Percentiles rank a stretch among this genome's conserved stretches.
Conservation (phyloP, 768 basidiomycete species). For the Leccinum aurantiacum region DNA sequence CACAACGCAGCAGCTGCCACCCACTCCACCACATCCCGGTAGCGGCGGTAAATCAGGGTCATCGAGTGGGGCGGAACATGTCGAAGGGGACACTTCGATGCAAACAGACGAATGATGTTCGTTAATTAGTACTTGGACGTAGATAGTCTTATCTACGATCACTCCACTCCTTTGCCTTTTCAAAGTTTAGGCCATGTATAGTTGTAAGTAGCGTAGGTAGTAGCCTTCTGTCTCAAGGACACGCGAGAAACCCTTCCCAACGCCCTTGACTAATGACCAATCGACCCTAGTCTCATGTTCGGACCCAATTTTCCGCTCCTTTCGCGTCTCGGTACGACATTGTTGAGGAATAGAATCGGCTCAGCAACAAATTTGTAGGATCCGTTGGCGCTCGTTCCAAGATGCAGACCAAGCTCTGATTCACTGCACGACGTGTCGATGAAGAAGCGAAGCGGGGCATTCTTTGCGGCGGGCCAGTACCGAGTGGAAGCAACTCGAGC, state of each 20-base stretch:
- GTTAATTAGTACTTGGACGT: neutral
- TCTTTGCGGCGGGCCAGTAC: too few relatives aligned
- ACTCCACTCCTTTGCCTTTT: neutral
- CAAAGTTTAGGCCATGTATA: neutral
- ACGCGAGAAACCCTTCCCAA: neutral
- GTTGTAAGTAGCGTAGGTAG: neutral
- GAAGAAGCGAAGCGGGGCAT: neutral
- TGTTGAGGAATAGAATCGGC: neutral
- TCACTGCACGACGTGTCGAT: neutral
- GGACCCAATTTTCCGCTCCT: neutral
- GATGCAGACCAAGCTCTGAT: neutral
- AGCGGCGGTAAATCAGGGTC: constrained; percentile 2
- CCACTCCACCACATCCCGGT: neutral
- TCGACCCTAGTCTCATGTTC: neutral
- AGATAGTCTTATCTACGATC: neutral
- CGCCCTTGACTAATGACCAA: neutral
- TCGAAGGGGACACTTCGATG: constrained; percentile 8
- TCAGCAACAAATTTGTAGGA: neutral
- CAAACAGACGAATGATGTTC: neutral
- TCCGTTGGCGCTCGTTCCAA: neutral
- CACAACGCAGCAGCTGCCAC: constrained; percentile 4
- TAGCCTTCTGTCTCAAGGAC: neutral
- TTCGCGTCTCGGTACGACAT: neutral
- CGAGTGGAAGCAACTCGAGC: too few relatives aligned
- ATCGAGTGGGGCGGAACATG: neutral